phyloP scores from a whole-genome alignment of 805 yeast species.

The Spathaspora boniae region DNA sequence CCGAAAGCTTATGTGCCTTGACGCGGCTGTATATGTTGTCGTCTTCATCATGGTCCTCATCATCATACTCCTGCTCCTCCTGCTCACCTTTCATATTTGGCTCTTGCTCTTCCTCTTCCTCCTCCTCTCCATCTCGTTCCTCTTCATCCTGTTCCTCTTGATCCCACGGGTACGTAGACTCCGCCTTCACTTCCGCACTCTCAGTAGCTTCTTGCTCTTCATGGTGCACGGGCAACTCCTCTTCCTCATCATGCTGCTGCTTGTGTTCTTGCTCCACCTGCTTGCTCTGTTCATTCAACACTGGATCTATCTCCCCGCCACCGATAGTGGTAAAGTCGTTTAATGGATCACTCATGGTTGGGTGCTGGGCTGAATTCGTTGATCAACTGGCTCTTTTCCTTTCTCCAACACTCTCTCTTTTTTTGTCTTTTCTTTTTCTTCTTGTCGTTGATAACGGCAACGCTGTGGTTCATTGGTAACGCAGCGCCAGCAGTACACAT shows the following conservation, averaged over 20 bases:
- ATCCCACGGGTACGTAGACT: slow-evolving; percentile 1
- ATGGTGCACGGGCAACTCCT: slow-evolving; percentile 6
- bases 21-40: slow-evolving; percentile 20
- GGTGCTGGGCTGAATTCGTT: neutral
- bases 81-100: slow-evolving; percentile 8
- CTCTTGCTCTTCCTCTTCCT: slow-evolving; percentile 8
- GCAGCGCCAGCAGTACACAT: too few species aligned
- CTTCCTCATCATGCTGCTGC: slow-evolving; percentile 10
- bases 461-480: too few species aligned
- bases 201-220: slow-evolving; percentile 4
- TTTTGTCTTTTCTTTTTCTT: neutral
- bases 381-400: neutral
- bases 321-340: slow-evolving; percentile 10
- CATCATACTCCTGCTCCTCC: slow-evolving; percentile 15
- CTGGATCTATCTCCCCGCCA: slow-evolving; percentile 10
- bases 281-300: slow-evolving; percentile 3
- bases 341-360: slow-evolving; percentile 11
- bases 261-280: slow-evolving; percentile 4
- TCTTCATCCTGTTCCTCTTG: neutral
- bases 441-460: neutral
- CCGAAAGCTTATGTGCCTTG: slow-evolving; percentile 19
- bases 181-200: neutral
- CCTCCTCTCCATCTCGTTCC: slow-evolving; percentile 10
- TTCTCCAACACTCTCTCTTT: neutral
- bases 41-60: slow-evolving; percentile 16